Evolutionary conservation across 768 basidiomycete genomes (phyloP).

Genomic region (Cystobasidium ongulense): DNA sequence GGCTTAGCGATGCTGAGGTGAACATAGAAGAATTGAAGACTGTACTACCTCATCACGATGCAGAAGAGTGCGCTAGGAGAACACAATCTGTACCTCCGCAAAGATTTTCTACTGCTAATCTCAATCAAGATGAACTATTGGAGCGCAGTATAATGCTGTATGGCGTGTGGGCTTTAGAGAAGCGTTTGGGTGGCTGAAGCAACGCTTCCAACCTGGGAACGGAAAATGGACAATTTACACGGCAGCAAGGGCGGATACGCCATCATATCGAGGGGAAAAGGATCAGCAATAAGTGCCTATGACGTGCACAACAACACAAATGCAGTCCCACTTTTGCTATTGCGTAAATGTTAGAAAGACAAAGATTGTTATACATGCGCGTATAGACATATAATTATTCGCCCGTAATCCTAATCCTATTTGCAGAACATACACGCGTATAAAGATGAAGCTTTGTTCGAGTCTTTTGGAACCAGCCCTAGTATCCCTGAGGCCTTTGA

Average conservation of each 20-base stretch:
- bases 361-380: too few relatives aligned
- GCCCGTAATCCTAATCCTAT: too few relatives aligned
- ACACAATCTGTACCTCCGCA: neutral
- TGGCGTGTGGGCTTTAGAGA: slow-evolving; percentile 25
- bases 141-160: slow-evolving; percentile 22
- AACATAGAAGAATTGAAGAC: neutral
- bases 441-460: neutral
- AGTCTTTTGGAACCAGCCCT: neutral
- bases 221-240: too few relatives aligned
- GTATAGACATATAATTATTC: too few relatives aligned
- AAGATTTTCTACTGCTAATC: neutral
- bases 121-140: slow-evolving; percentile 10
- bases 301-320: too few relatives aligned
- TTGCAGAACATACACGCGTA: neutral
- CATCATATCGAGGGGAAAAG: too few relatives aligned
- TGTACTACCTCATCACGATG: neutral
- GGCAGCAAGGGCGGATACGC: too few relatives aligned
- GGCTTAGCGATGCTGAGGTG: neutral
- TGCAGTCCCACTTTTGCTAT: too few relatives aligned
- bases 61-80: neutral
- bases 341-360: too few relatives aligned
- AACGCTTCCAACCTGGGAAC: neutral
- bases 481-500: neutral
- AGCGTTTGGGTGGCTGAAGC: neutral
- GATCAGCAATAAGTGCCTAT: too few relatives aligned